phyloP scores from a whole-genome alignment of 164 flowering plant genomes.

The Brasenia schreberi region DNA sequence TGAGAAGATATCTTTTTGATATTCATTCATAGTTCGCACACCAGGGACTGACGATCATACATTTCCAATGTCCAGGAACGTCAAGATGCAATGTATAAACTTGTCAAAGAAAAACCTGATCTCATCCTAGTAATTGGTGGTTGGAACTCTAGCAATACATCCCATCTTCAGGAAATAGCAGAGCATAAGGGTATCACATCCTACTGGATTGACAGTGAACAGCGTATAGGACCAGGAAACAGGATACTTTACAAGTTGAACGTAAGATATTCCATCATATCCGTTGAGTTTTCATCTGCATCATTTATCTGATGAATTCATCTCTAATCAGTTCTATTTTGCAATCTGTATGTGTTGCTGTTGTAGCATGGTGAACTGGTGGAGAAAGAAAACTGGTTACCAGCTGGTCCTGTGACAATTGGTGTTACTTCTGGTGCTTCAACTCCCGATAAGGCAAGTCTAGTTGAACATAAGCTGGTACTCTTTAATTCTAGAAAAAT shows the following conservation, averaged over 20 bases:
- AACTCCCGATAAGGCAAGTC: conserved; percentile 85
- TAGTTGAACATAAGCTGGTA: neutral
- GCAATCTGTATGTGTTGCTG: neutral
- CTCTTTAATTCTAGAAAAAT: neutral
- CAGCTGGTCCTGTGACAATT: conserved; percentile 73
- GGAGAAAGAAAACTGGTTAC: conserved; percentile 85
- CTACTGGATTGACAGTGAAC: conserved; percentile 86
- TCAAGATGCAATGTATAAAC: conserved; percentile 92
- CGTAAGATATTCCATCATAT: conserved; percentile 23
- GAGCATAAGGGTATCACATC: conserved; percentile 72
- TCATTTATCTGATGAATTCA: neutral
- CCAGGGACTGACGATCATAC: neutral
- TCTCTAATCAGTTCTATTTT: neutral
- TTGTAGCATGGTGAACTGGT: conserved; percentile 84
- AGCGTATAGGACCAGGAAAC: conserved; percentile 94
- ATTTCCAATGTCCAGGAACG: conserved; percentile 43
- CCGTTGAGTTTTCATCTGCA: neutral
- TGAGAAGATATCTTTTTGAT: too few relatives aligned
- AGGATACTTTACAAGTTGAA: conserved; percentile 62
- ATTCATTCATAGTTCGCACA: too few relatives aligned
- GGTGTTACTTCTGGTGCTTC: conserved; percentile 97
- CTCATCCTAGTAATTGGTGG: conserved; percentile 90
- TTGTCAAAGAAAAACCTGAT: conserved; percentile 72
- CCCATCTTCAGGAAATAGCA: conserved; percentile 95
- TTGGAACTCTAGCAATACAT: conserved; percentile 97